These are phyloP conservation scores for Colletotrichum tabaci DNA, from an alignment of 2,329 filamentous ascomycete genomes.

Conservation along the genomic window DNA sequence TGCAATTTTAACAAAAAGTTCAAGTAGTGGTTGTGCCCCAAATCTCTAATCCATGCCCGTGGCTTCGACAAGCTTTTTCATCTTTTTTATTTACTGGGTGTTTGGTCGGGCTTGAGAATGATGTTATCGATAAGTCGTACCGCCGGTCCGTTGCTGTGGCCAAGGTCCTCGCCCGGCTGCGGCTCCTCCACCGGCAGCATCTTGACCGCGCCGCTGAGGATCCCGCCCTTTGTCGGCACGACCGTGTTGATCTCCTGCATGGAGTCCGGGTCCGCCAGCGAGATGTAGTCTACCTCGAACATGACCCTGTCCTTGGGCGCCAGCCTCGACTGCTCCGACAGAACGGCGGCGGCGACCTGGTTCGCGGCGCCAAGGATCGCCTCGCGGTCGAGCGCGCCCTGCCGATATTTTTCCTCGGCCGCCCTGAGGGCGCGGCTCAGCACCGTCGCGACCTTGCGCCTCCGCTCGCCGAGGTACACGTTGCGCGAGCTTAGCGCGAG, in stretches of 20 bases:
- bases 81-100: constrained; percentile 21
- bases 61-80: background rate
- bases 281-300: constrained; percentile 94
- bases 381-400: constrained; percentile 67
- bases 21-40: background rate
- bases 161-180: constrained; percentile 80
- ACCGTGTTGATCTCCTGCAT: constrained; percentile 84
- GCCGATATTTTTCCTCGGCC: constrained; percentile 77
- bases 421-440: constrained; percentile 78
- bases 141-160: constrained; percentile 78
- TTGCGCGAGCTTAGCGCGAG: constrained; percentile 94
- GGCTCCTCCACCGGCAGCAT: constrained; percentile 86
- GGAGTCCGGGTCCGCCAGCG: constrained; percentile 86
- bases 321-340: constrained; percentile 74
- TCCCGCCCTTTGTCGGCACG: constrained; percentile 79
- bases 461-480: constrained; percentile 86
- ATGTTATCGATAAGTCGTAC: constrained; percentile 97
- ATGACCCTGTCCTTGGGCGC: constrained; percentile 72
- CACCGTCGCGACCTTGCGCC: constrained; percentile 80
- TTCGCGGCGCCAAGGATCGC: constrained; percentile 82
- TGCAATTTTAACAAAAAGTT: background rate
- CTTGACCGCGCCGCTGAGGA: constrained; percentile 91
- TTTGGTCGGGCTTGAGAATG: constrained; percentile 68
- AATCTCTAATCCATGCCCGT: background rate
- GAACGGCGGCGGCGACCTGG: constrained; percentile 67